Base-by-base conservation (phyloP, 176 grass and related monocot genomes). In the Areca catechu region DNA sequence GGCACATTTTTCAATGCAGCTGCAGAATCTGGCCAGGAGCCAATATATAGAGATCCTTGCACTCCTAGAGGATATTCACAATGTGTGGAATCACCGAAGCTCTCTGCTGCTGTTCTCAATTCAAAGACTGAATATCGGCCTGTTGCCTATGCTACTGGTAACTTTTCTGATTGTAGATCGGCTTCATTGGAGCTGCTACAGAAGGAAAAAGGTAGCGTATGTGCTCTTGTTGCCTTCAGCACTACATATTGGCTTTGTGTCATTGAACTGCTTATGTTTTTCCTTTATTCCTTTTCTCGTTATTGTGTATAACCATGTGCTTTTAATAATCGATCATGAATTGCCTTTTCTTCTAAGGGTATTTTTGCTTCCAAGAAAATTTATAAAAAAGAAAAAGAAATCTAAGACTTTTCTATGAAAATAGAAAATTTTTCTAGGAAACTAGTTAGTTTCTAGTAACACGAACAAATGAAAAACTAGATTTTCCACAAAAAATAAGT, bases 11-110 rank as follows among this genome's bases (percentile, higher is more conserved):
- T 47, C 58, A 71, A 85, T 84, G 71, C 80, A 75, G 61, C 83
- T 66, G 70, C 65, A 30, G 77, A 82, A 68, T 85, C 77, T 65
- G 57, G 65, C 67, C 63, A 80, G 59, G 57, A 74, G 75, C 69
- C 51, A 59, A 84, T 67, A 59, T 97, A 97, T 75, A 69, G 51
- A 60, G 86, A 97, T 79, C 92, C 92, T 65, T 97, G 86, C 75
- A 84, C 80, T 47, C 86, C 86, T 51, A 88, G 69, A 72, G 92
- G 86, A 58, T 88, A 81, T 77, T 58, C 63, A 19, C 48, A 15
- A 62, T 63, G 57, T 21, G 21, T 16, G 49, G 71, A 62, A 79
- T 49, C 61, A 66, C 69, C 62, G 60, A 25, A 56, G 51, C 63
- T 19, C 20, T 75, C 19, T 69, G 74, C 71, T 61, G 74, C 65